These are phyloP conservation scores for Raffaelea ambrosiae DNA, from an alignment of 2,329 filamentous ascomycete genomes.

Conservation along the genomic window DNA sequence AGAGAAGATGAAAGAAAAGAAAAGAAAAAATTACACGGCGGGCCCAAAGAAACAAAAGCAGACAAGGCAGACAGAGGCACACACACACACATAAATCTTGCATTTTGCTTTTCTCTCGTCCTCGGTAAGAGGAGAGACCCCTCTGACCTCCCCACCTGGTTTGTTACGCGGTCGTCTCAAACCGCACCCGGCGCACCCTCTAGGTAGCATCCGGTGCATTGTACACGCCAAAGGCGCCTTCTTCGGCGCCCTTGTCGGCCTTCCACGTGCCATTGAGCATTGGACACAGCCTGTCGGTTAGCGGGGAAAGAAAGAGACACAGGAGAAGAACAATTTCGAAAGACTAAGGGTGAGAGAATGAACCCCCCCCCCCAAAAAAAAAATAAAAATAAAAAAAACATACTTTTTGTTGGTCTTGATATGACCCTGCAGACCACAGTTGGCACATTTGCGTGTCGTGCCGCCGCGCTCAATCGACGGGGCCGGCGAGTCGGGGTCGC, in stretches of 20 bases:
- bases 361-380: too few relatives aligned
- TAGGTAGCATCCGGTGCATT: conserved; percentile 10
- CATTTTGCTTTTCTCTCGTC: neutral
- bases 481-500: conserved; percentile 43
- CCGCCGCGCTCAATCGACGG: conserved; percentile 45
- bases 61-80: neutral
- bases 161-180: neutral
- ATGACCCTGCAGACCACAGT: conserved; percentile 92
- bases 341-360: too few relatives aligned
- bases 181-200: neutral
- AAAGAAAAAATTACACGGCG: neutral
- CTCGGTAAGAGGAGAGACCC: too few relatives aligned
- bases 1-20: neutral
- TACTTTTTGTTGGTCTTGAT: conserved; percentile 98
- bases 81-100: neutral
- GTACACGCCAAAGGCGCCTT: conserved; percentile 51
- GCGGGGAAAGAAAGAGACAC: conserved; percentile 19
- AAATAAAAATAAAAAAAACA: too few relatives aligned
- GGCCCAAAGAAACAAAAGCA: neutral
- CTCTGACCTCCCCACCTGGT: too few relatives aligned
- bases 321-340: conserved; percentile 41
- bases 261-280: conserved; percentile 79
- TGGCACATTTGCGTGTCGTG: conserved; percentile 89
- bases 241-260: conserved; percentile 45
- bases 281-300: conserved; percentile 59